Evolutionary conservation across 2,329 filamentous ascomycete species (phyloP), one percentile per base, ranked within the genome.

Genomic region (Diaporthe aspalathi): DNA sequence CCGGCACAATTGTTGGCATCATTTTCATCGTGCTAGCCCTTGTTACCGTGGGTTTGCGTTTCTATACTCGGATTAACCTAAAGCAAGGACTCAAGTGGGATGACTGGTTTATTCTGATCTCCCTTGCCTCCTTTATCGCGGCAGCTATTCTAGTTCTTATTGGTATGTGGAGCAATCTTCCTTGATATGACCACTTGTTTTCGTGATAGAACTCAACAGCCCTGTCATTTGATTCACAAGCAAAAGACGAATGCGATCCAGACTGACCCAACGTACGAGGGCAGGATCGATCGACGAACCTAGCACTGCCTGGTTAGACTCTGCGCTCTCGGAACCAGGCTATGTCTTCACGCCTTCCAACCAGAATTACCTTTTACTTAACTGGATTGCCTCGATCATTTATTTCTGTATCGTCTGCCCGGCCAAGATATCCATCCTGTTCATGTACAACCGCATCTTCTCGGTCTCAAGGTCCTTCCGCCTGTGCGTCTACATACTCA

Each of bases 391-490:
- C 11, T 53, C 50, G 3, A 20, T 53, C 17, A 20, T 53, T 16
- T 53, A 53, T 8, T 53, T 20, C 50, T 53, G 50, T 16, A 53
- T 53, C 3, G 50, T 53, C 6, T 53, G 50, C 27, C 14, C 50
- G 7, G 50, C 50, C 24, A 53, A 53, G 16, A 29, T 53, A 16
- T 53, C 50, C 14, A 53, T 53, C 16, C 50, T 53, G 2, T 53
- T 53, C 50, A 29, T 53, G 50, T 53, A 53, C 16, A 53, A 53
- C 5, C 50, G 50, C 16, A 53, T 53, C 27, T 53, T 53, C 50
- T 53, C 50, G 50, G 20, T 53, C 17, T 53, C 50, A 24, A 11
- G 8, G 27, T 1, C 1, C 2, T 53, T 53, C 16, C 50, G 50
- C 27, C 27, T 24, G 3, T 16, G 20, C 14, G 50, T 53, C 14